These are phyloP conservation scores for Populus tremula DNA, from an alignment of 345 rosid species.

Conservation along the genomic window DNA sequence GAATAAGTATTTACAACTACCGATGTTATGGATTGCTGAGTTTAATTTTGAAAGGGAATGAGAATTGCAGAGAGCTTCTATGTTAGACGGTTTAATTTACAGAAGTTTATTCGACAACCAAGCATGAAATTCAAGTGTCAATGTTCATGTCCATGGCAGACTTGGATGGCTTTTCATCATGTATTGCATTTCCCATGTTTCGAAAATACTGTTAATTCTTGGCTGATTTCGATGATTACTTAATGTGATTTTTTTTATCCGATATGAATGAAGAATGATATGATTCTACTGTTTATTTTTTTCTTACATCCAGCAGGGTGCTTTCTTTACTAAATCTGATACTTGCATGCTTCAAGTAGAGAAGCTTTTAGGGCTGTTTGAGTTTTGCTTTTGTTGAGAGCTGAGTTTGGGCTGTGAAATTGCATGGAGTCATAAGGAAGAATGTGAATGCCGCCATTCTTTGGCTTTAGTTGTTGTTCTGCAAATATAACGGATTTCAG, in stretches of 20 bases:
- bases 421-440: not conserved
- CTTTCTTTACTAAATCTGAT: not conserved
- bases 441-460: not conserved
- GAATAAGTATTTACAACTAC: not conserved
- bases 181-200: not conserved
- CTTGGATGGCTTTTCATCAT: not conserved
- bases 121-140: not conserved
- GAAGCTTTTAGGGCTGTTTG: not conserved
- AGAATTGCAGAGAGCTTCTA: not conserved
- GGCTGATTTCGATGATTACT: not conserved
- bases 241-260: not conserved
- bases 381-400: not conserved
- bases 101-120: not conserved
- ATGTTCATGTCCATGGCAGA: not conserved
- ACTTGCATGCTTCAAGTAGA: not conserved
- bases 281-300: not conserved
- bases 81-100: not conserved
- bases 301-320: not conserved
- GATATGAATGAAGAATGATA: not conserved
- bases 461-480: not conserved
- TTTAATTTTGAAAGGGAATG: too few relatives aligned
- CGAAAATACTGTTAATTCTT: not conserved
- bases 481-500: not conserved
- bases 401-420: not conserved
- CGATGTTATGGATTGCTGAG: not conserved